Conservation (phyloP, 306 rosid genomes). For the Pyrus bretschneideri region DNA sequence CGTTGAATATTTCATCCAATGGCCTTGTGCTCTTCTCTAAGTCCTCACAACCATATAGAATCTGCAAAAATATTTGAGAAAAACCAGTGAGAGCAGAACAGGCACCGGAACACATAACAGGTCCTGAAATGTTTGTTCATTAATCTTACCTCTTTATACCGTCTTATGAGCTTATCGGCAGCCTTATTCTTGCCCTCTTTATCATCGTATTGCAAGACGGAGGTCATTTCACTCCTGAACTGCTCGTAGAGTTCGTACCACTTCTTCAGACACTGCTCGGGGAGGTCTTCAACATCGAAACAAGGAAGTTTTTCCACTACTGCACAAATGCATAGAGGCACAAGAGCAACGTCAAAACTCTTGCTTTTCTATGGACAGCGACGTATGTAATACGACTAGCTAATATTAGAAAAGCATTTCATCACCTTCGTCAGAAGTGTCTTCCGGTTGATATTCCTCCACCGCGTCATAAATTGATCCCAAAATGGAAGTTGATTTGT, state of each 20-base stretch:
- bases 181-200: slow-evolving; percentile 19
- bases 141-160: slow-evolving; percentile 38
- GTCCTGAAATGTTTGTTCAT: neutral
- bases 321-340: neutral
- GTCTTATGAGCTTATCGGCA: slow-evolving; percentile 24
- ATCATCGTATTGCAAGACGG: slow-evolving; percentile 4
- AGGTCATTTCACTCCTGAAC: slow-evolving; percentile 39
- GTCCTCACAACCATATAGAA: slow-evolving; percentile 37
- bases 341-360: neutral
- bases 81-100: slow-evolving; percentile 12
- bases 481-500: slow-evolving; percentile 52
- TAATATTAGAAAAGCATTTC: neutral
- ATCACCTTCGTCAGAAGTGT: slow-evolving; percentile 5
- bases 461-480: slow-evolving; percentile 62
- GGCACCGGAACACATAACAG: neutral
- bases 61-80: slow-evolving; percentile 19
- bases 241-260: slow-evolving; percentile 28
- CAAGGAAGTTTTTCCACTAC: slow-evolving; percentile 46
- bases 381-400: neutral
- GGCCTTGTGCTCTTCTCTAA: slow-evolving; percentile 32
- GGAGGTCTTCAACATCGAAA: slow-evolving; percentile 46
- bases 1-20: slow-evolving; percentile 33
- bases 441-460: slow-evolving; percentile 22
- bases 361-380: neutral
- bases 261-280: slow-evolving; percentile 14